Evolutionary conservation across 345 rosid genomes (phyloP), one percentile per base, ranked within the genome.

Genomic region (Salix brachista): DNA sequence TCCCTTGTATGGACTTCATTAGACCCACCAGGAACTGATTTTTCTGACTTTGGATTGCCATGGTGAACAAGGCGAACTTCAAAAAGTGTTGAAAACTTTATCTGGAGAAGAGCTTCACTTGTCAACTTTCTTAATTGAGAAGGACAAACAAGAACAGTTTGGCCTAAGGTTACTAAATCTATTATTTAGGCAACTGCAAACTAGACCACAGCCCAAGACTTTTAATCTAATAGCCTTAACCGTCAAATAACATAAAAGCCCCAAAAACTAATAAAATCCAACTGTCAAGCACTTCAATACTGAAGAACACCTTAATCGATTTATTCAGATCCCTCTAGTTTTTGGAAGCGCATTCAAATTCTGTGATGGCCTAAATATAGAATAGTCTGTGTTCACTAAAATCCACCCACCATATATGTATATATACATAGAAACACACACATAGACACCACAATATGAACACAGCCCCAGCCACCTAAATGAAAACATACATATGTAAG

Each of bases 21-120:
- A 72, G 8, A 73, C 67, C 52, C 79, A 74, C 77, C 70, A 17
- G 80, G n/a, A 79, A 52, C 76, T 6, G 83, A 62, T 71, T 81
- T 71, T 50, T 65, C 68, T 25, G 82, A 26, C 66, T 76, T 81
- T 28, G 71, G 78, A 74, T 82, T 78, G 67, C 82, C 84, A 62
- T 70, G 82, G 71, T 76, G 83, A 83, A 91, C 69, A 11, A 82
- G 46, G 32, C 97, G 97, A 77, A 91, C 89, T 82, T 96, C 97
- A 34, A 89, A 46, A 75, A 96, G 92, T 26, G 91, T 70, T 69
- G 95, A 82, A 74, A 88, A 94, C 61, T 90, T 91, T 69, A 89
- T 87, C 99, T 96, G 92, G 23, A 77, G 32, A 84, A 69, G 54
- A 69, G 46, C 75, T 67, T 71, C 58, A 69, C 10, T 14, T 12